phyloP scores from a whole-genome alignment of 345 rosid species.

The Brassica incana region DNA sequence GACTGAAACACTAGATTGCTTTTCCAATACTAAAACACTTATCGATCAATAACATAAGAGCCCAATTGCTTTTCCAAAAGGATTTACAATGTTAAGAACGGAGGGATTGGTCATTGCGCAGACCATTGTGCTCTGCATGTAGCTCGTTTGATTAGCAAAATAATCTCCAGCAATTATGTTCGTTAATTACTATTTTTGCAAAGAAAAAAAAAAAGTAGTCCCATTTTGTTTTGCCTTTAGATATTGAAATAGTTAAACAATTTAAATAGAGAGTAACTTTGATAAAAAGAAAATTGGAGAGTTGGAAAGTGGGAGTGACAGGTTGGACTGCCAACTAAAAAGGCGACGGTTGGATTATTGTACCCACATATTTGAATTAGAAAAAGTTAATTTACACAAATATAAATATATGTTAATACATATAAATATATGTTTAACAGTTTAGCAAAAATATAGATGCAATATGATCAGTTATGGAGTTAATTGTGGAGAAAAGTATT shows the following conservation, averaged over 20 bases:
- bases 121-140: not conserved
- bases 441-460: not conserved
- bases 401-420: not conserved
- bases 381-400: not conserved
- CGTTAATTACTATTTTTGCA: not conserved
- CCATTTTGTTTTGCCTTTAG: not conserved
- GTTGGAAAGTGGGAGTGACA: slow-evolving; percentile 12
- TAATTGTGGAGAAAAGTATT: not conserved
- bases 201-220: not conserved
- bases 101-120: not conserved
- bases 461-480: not conserved
- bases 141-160: not conserved
- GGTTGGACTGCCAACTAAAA: slow-evolving; percentile 31
- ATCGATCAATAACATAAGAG: not conserved
- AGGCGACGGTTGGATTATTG: slow-evolving; percentile 49
- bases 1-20: not conserved
- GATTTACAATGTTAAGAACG: not conserved
- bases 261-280: not conserved
- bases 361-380: slow-evolving; percentile 3
- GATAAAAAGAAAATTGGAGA: not conserved
- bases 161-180: not conserved
- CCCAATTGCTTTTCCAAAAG: not conserved
- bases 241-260: not conserved
- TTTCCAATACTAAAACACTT: not conserved
- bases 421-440: not conserved